These are phyloP conservation scores for Nosema muscidifuracis DNA, from an alignment of 371 early-diverging fungal species.

Conservation along the genomic window DNA sequence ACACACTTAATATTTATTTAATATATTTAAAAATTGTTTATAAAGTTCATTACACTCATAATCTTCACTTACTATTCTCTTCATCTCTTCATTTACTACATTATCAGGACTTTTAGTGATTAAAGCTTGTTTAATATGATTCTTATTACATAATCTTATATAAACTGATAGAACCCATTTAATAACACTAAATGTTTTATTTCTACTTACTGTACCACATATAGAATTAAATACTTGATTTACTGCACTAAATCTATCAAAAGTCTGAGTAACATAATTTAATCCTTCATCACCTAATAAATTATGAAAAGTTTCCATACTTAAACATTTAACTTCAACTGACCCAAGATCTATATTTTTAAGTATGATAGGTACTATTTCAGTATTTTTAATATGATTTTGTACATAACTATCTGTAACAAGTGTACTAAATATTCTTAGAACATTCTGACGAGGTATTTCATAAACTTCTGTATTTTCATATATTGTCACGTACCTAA, in stretches of 20 bases:
- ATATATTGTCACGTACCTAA: constrained; percentile 91
- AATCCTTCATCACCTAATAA: constrained; percentile 88
- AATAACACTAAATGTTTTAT: constrained; percentile 73
- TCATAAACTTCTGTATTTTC: constrained; percentile 82
- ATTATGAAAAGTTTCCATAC: constrained; percentile 89
- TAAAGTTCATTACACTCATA: constrained; percentile 4
- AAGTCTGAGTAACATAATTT: constrained; percentile 88
- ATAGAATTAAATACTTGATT: constrained; percentile 83
- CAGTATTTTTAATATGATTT: constrained; percentile 82
- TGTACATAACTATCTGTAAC: constrained; percentile 87
- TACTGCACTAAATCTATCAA: constrained; percentile 86
- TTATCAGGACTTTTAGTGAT: constrained; percentile 30
- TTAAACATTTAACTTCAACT: constrained; percentile 87
- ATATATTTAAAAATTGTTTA: background rate
- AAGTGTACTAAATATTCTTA: constrained; percentile 87
- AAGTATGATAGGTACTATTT: constrained; percentile 89
- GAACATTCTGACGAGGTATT: constrained; percentile 76
- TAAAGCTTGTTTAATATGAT: constrained; percentile 50
- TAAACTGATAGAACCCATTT: constrained; percentile 89
- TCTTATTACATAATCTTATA: constrained; percentile 68
- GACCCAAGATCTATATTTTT: constrained; percentile 92
- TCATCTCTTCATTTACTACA: constrained; percentile 13
- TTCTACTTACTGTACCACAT: constrained; percentile 77
- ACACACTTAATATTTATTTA: constrained; percentile 14
- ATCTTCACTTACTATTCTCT: constrained; percentile 8